A percentile compares a stretch with the other conserved stretches of the same genome.
These are phyloP conservation scores for Ceratobasidium sp. DNA, from an alignment of 1,284 basidiomycete species.

Conservation along the genomic window DNA sequence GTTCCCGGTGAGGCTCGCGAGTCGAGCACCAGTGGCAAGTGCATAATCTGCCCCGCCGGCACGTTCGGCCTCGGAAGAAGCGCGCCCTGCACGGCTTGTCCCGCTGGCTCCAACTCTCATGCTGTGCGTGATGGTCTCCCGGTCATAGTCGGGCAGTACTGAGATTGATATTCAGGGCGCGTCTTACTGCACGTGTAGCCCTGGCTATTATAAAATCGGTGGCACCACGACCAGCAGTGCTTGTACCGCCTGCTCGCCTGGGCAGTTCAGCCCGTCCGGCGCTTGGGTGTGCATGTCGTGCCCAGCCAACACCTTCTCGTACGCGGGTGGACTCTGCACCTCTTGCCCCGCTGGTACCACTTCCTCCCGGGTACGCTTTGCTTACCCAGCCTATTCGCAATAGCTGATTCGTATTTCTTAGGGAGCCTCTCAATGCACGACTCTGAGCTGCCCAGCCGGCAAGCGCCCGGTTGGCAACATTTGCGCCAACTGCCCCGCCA, in stretches of 20 bases:
- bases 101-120: constrained; percentile 13
- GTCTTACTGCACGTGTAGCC: background rate
- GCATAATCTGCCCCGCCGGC: background rate
- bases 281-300: background rate
- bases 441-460: constrained; percentile 11
- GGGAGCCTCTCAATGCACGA: constrained; percentile 10
- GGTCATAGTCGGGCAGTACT: background rate
- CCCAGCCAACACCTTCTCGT: background rate
- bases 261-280: background rate
- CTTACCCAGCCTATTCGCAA: background rate
- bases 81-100: constrained; percentile 2
- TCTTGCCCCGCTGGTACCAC: background rate
- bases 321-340: background rate
- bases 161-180: background rate
- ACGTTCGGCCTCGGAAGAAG: background rate
- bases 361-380: constrained; percentile 2
- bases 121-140: background rate
- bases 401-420: background rate
- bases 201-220: constrained; percentile 1
- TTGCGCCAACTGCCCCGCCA: constrained; percentile 20
- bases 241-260: constrained; percentile 27
- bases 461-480: background rate
- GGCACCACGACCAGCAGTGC: background rate
- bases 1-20: background rate
- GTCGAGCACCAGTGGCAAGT: background rate